phyloP scores from a whole-genome alignment of 169 alveolate species.

The Blepharisma undulans region DNA sequence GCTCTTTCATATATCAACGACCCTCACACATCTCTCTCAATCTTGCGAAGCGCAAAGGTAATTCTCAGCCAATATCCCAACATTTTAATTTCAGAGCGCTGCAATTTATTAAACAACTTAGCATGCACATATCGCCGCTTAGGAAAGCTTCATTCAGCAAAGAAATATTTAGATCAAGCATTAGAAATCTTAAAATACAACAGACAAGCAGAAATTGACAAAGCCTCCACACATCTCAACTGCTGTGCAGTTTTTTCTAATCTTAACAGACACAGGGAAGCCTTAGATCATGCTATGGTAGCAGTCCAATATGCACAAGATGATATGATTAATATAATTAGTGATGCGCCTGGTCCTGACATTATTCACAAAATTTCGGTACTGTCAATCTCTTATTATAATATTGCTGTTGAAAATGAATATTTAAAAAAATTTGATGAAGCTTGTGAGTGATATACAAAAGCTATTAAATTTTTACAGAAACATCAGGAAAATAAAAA shows the following conservation, averaged over 20 bases:
- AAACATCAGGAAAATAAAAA: neutral
- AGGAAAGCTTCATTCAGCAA: slow-evolving; percentile 8
- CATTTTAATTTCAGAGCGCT: neutral
- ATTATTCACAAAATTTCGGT: neutral
- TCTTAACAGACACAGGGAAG: neutral
- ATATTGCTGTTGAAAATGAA: neutral
- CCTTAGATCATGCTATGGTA: neutral
- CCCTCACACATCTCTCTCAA: neutral
- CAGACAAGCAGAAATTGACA: neutral
- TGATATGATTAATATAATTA: neutral
- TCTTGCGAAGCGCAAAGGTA: neutral
- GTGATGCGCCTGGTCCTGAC: neutral
- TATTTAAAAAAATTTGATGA: neutral
- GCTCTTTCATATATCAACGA: neutral
- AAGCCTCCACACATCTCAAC: slow-evolving; percentile 12
- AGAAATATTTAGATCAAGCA: slow-evolving; percentile 13
- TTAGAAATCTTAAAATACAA: neutral
- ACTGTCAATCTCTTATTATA: neutral
- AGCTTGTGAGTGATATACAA: neutral
- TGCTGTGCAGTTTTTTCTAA: neutral
- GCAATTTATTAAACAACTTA: slow-evolving; percentile 8
- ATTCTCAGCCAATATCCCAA: neutral
- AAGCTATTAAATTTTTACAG: neutral
- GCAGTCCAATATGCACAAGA: neutral
- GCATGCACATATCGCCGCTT: slow-evolving; percentile 6